Evolutionary conservation across 78 protist genomes (phyloP), one percentile per base, ranked within the genome.

Genomic region (Chrysochromulina tobinii): DNA sequence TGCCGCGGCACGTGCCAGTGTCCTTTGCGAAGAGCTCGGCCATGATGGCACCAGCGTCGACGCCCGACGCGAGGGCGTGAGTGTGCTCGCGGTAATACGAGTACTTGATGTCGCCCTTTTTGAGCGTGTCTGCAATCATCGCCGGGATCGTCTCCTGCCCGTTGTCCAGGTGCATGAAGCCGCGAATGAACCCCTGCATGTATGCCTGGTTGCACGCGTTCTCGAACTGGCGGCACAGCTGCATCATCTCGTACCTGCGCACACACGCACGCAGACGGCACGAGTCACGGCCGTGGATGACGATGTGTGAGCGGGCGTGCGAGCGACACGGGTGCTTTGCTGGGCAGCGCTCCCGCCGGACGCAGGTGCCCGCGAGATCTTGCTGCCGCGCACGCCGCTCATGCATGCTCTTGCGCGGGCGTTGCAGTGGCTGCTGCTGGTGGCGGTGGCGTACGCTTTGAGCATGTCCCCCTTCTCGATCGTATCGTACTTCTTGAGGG

Each of bases 141-240:
- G 91, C 91, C 18, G 91, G 91, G 69, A 88, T 72, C 27, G 91
- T 23, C 85, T 88, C 91, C 85, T 88, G 91, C 25, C 91, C 91
- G 91, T 88, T 88, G 91, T 88, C 91, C 53, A 88, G 66, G 69
- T 88, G 91, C 91, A 88, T 88, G 86, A 88, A 88, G 55, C 91
- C 91, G 54, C 91, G 83, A 69, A 88, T 88, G 72, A 54, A 9
- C 1, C 91, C 91, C 91, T 85, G 89, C 75, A 57, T 38, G 58
- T 38, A 79, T 51, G 72, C 68, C 69, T 88, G 91, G 91, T 88
- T 88, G 91, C 91, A 88, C 14, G 86, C 91, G 54, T 75, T 88
- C 91, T 88, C 91, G 68, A 88, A 88, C 85, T 88, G 91, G 86
- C 91, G 91, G 73, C 84, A 88, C 21, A 88, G 85, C 73, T 55